These are phyloP conservation scores for Laburnicola sp. DNA, from an alignment of 2,329 filamentous ascomycete species.

Conservation along the genomic window DNA sequence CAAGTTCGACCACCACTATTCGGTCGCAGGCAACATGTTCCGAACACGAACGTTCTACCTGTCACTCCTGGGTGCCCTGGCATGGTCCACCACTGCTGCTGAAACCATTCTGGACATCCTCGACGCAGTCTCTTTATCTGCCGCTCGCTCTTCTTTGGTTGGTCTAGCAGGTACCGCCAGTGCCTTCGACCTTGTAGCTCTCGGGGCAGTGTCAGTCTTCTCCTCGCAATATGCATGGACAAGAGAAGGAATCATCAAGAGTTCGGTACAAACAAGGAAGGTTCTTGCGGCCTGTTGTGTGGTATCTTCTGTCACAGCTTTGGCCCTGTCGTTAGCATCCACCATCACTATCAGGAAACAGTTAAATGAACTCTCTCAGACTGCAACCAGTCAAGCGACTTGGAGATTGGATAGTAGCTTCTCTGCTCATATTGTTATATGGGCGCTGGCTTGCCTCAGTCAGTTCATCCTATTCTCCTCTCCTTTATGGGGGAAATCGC, in stretches of 20 bases:
- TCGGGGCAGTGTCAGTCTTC: constrained; percentile 36
- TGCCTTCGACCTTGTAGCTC: constrained; percentile 34
- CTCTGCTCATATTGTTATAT: constrained; percentile 43
- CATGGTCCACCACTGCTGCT: constrained; percentile 41
- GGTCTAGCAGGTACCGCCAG: constrained; percentile 37
- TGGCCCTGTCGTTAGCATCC: constrained; percentile 32
- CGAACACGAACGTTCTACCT: constrained; percentile 36
- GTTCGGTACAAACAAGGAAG: constrained; percentile 21
- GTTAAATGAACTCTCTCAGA: constrained; percentile 21
- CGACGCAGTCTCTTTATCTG: constrained; percentile 39
- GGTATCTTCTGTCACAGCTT: constrained; percentile 26
- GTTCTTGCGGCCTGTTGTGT: constrained; percentile 28
- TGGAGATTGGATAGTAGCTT: constrained; percentile 29
- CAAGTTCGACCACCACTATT: not conserved
- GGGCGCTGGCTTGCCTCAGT: constrained; percentile 35
- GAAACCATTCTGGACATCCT: constrained; percentile 43
- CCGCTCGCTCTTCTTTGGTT: constrained; percentile 26
- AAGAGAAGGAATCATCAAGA: constrained; percentile 28
- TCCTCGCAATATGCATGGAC: constrained; percentile 35
- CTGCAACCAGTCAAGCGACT: constrained; percentile 18
- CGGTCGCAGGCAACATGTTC: constrained; percentile 19
- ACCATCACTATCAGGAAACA: constrained; percentile 33
- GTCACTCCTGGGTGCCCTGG: constrained; percentile 37
- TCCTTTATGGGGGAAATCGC: constrained; percentile 28
- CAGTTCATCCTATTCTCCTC: constrained; percentile 38